Evolutionary conservation across 164 flowering plant species (phyloP).

Genomic region (Dillenia turbinata): DNA sequence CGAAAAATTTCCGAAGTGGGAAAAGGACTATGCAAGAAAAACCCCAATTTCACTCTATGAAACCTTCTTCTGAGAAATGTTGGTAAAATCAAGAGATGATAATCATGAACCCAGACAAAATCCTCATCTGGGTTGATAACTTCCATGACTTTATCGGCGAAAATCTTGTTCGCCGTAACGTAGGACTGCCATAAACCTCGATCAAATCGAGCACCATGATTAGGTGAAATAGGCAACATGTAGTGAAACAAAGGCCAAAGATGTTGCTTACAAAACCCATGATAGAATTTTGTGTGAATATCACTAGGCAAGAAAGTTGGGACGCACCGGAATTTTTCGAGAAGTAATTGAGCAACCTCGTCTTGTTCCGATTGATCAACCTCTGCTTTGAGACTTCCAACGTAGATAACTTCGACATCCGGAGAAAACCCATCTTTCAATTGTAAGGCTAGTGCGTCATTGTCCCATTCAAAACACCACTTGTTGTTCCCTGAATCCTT

Average conservation of each 20-base stretch:
- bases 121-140: constrained; percentile 35
- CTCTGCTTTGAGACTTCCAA: constrained; percentile 14
- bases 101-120: constrained; percentile 46
- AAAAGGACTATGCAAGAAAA: constrained; percentile 41
- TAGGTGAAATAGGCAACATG: constrained; percentile 26
- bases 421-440: constrained; percentile 27
- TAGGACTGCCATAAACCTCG: constrained; percentile 31
- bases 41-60: constrained; percentile 26
- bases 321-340: constrained; percentile 39
- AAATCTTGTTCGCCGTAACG: constrained; percentile 27
- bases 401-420: constrained; percentile 16
- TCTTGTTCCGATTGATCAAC: constrained; percentile 29
- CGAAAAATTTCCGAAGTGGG: constrained; percentile 43
- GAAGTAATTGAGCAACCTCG: constrained; percentile 21
- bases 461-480: constrained; percentile 42
- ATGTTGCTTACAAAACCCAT: constrained; percentile 40
- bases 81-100: constrained; percentile 42
- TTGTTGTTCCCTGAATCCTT: constrained; percentile 1
- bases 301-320: constrained; percentile 33
- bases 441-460: constrained; percentile 27
- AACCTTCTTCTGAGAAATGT: constrained; percentile 29
- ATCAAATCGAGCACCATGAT: constrained; percentile 24
- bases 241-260: constrained; percentile 46
- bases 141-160: constrained; percentile 27
- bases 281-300: constrained; percentile 25